These are phyloP conservation scores for Hypocrella siamensis DNA, from an alignment of 2,329 filamentous ascomycete genomes.

Conservation along the genomic window DNA sequence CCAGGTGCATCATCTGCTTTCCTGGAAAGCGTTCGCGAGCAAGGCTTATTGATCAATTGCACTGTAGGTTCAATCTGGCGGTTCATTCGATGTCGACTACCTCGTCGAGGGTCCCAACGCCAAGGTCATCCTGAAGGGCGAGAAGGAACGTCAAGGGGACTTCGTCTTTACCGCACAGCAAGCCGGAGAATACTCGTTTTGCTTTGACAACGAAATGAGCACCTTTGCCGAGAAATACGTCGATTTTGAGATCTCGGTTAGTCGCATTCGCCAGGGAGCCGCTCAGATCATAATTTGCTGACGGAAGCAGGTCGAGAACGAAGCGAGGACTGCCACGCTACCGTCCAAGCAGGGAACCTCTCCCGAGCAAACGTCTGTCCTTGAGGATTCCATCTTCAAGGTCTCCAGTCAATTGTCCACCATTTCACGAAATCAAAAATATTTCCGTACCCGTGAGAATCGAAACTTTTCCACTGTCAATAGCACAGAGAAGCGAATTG, in stretches of 20 bases:
- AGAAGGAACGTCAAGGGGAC: constrained; percentile 89
- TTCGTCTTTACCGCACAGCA: constrained; percentile 93
- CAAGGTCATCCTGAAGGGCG: constrained; percentile 68
- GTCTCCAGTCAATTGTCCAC: constrained; percentile 85
- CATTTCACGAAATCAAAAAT: constrained; percentile 94
- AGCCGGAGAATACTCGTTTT: constrained; percentile 83
- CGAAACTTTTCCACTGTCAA: constrained; percentile 95
- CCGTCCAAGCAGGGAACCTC: constrained; percentile 79
- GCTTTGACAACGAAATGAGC: constrained; percentile 97
- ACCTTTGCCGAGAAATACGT: constrained; percentile 96
- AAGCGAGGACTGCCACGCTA: constrained; percentile 55
- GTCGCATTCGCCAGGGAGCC: not conserved
- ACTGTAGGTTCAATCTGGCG: constrained; percentile 83
- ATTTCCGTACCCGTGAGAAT: constrained; percentile 98
- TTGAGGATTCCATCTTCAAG: constrained; percentile 94
- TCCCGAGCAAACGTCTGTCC: constrained; percentile 72
- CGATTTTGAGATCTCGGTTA: constrained; percentile 87
- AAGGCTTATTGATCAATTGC: not conserved
- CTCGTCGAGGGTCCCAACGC: constrained; percentile 66
- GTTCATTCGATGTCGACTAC: constrained; percentile 95
- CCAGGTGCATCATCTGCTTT: no score
- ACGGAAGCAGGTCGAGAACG: constrained; percentile 64
- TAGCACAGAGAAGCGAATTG: constrained; percentile 88
- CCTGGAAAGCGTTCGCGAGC: not conserved
- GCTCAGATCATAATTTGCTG: not conserved